A percentile compares a stretch with the other conserved stretches of the same genome.
These are phyloP conservation scores for Arachis stenosperma DNA, from an alignment of 306 rosid genomes.

Conservation along the genomic window DNA sequence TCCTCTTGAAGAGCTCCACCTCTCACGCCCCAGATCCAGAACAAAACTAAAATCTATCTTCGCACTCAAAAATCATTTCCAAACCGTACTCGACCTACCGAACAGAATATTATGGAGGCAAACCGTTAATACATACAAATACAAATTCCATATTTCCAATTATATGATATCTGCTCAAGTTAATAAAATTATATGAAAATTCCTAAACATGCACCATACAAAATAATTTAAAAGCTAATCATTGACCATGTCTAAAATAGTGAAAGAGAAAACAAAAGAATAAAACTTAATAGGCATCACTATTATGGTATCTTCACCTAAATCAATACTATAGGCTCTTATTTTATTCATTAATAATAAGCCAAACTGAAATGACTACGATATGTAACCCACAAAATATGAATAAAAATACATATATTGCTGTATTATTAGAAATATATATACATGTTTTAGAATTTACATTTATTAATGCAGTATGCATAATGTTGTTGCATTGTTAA, in stretches of 20 bases:
- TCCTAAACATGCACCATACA: conserved; percentile 1
- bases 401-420: neutral
- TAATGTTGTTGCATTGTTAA: too few relatives aligned
- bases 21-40: too few relatives aligned
- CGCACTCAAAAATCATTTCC: too few relatives aligned
- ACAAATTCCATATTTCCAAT: neutral
- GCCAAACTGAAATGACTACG: conserved; percentile 37
- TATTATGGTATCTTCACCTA: conserved; percentile 18
- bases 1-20: too few relatives aligned
- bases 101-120: too few relatives aligned
- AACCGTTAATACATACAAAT: neutral
- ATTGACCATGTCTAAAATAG: neutral
- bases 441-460: neutral
- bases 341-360: conserved; percentile 11
- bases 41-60: too few relatives aligned
- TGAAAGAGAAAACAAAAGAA: neutral
- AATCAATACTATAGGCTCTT: neutral
- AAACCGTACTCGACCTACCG: too few relatives aligned
- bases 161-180: neutral
- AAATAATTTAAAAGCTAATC: neutral
- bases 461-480: too few relatives aligned
- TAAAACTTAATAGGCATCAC: neutral
- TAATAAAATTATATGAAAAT: neutral
- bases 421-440: neutral
- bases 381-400: conserved; percentile 28